A percentile compares a stretch with the other conserved stretches of the same genome.
phyloP scores from a whole-genome alignment of 148 eudicot genomes.

The Amaranthus cruentus region DNA sequence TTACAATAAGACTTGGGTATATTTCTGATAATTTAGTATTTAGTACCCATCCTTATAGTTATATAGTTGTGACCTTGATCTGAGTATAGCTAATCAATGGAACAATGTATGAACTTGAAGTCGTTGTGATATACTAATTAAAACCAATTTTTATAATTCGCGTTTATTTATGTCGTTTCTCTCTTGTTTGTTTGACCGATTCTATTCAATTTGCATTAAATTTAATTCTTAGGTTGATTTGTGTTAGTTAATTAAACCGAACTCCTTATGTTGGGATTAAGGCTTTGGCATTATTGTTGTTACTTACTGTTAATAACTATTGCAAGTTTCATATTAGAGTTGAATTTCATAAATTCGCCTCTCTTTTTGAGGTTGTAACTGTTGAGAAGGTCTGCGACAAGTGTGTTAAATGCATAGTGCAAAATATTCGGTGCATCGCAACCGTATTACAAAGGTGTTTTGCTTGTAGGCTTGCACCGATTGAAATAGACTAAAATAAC shows the following conservation, averaged over 20 bases:
- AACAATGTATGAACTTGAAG: background rate
- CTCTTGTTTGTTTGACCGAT: background rate
- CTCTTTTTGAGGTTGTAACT: constrained; percentile 15
- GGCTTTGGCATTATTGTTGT: constrained; percentile 1
- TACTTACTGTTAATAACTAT: background rate
- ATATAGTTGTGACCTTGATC: background rate
- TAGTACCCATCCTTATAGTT: background rate
- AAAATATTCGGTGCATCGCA: background rate
- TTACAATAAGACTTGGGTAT: background rate
- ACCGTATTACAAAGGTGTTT: background rate
- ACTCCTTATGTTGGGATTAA: background rate
- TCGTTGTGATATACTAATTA: too few relatives aligned
- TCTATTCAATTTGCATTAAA: background rate
- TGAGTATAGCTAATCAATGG: background rate
- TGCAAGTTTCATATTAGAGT: background rate
- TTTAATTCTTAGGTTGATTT: too few relatives aligned
- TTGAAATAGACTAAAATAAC: too few relatives aligned
- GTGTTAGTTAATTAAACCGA: too few relatives aligned
- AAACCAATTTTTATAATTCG: too few relatives aligned
- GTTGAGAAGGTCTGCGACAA: constrained; percentile 16
- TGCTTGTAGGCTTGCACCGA: too few relatives aligned
- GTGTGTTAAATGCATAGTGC: constrained; percentile 9
- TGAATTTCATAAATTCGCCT: background rate
- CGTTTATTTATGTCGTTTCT: background rate
- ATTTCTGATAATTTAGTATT: background rate